Evolutionary conservation across 305 asterid species (phyloP).

Genomic region (Solanum aculeatissimum): DNA sequence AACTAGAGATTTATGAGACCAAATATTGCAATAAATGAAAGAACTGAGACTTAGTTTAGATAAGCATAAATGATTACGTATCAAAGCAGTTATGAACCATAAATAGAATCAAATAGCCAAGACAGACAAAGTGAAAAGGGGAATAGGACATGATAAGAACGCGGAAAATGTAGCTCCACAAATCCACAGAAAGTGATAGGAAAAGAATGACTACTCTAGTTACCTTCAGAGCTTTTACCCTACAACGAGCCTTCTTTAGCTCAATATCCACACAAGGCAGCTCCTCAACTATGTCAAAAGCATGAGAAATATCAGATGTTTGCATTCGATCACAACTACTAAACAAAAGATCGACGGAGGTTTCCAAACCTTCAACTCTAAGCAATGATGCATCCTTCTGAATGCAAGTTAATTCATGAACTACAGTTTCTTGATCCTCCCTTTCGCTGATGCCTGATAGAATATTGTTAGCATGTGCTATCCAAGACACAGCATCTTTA

Average conservation of each 20-base stretch:
- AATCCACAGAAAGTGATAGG: not conserved
- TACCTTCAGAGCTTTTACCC: constrained; percentile 84
- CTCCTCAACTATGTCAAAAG: constrained; percentile 46
- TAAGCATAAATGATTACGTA: not conserved
- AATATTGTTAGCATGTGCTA: constrained; percentile 45
- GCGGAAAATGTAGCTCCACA: not conserved
- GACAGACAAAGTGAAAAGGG: not conserved
- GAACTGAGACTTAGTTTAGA: not conserved
- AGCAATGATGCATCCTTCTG: constrained; percentile 52
- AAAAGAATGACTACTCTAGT: not conserved
- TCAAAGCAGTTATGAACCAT: not conserved
- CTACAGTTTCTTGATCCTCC: constrained; percentile 69
- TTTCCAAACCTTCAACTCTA: constrained; percentile 53
- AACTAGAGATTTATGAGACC: not conserved
- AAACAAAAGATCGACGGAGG: constrained; percentile 1
- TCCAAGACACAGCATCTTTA: constrained; percentile 67
- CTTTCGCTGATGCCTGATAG: constrained; percentile 44
- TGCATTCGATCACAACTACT: not conserved
- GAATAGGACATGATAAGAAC: not conserved
- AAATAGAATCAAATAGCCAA: not conserved
- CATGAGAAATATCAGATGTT: not conserved
- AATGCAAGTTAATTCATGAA: constrained; percentile 56
- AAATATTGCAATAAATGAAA: not conserved
- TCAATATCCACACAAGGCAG: constrained; percentile 63
- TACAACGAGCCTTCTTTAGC: constrained; percentile 70